Percentiles rank a stretch among this genome's conserved stretches.
Conservation (phyloP, 352 stramenopile genomes). For the Globisporangium heterothallicum region DNA sequence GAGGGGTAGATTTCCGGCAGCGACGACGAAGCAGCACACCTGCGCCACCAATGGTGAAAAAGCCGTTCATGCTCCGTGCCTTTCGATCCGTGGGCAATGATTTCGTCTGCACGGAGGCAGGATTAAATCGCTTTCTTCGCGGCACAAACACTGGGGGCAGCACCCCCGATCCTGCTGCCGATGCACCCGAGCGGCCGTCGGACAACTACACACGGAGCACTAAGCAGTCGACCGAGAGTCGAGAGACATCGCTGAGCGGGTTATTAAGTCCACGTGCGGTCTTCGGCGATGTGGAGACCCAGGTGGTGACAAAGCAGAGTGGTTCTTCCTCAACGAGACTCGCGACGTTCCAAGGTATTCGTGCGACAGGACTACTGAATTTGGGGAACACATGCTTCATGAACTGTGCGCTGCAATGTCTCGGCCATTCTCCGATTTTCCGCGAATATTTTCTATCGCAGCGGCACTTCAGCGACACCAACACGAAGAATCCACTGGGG, state of each 20-base stretch:
- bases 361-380: constrained; percentile 66
- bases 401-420: constrained; percentile 88
- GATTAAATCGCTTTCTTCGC: constrained; percentile 30
- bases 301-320: neutral
- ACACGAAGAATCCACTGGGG: constrained; percentile 91
- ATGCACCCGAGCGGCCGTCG: constrained; percentile 1
- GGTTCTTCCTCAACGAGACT: constrained; percentile 18
- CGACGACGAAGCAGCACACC: constrained; percentile 17
- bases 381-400: constrained; percentile 89
- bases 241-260: constrained; percentile 6
- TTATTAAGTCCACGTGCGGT: constrained; percentile 3
- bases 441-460: constrained; percentile 94
- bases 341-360: constrained; percentile 29
- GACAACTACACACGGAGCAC: constrained; percentile 15
- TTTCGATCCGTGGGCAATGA: constrained; percentile 63
- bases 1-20: constrained; percentile 19
- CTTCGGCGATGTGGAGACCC: neutral
- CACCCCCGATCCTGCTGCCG: neutral
- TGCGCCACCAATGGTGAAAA: constrained; percentile 7
- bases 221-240: constrained; percentile 14
- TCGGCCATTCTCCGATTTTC: constrained; percentile 92
- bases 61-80: constrained; percentile 32
- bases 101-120: constrained; percentile 31
- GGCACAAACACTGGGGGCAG: constrained; percentile 18
- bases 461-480: constrained; percentile 90